Conservation (phyloP, 148 eudicot species). For the Pharnaceum exiguum region DNA sequence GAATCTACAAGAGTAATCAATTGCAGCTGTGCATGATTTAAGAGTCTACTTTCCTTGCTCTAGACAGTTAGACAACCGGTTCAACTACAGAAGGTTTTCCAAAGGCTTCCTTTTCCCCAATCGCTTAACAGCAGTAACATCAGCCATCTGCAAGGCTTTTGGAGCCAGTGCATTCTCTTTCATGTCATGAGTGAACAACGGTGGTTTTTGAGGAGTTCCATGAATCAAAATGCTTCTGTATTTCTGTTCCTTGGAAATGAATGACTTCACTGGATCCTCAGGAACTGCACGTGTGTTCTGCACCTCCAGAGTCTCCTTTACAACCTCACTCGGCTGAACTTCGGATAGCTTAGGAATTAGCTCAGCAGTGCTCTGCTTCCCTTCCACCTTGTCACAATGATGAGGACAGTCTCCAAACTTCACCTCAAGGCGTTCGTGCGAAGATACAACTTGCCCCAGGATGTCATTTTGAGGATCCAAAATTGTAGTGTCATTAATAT, state of each 20-base stretch:
- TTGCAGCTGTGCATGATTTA: too few relatives aligned
- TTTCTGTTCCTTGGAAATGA: neutral
- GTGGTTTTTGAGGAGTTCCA: constrained; percentile 40
- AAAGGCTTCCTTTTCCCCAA: constrained; percentile 36
- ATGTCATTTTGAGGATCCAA: neutral
- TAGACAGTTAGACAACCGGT: constrained; percentile 5
- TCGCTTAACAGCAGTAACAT: constrained; percentile 30
- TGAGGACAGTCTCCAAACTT: too few relatives aligned
- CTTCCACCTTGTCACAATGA: too few relatives aligned
- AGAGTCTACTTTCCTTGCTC: too few relatives aligned
- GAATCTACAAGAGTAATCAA: too few relatives aligned
- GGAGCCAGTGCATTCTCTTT: constrained; percentile 40
- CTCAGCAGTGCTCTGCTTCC: too few relatives aligned
- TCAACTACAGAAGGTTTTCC: constrained; percentile 22
- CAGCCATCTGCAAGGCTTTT: constrained; percentile 26
- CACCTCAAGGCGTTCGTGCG: neutral
- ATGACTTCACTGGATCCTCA: neutral
- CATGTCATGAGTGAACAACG: constrained; percentile 22
- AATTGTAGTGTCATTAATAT: neutral
- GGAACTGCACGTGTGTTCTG: neutral
- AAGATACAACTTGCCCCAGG: neutral
- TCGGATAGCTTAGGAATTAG: too few relatives aligned
- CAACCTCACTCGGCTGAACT: too few relatives aligned
- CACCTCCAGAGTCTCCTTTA: neutral
- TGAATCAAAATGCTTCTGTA: constrained; percentile 31